These are phyloP conservation scores for Immersiporthe knoxdaviesiana DNA, from an alignment of 2,329 filamentous ascomycete species.

Conservation along the genomic window DNA sequence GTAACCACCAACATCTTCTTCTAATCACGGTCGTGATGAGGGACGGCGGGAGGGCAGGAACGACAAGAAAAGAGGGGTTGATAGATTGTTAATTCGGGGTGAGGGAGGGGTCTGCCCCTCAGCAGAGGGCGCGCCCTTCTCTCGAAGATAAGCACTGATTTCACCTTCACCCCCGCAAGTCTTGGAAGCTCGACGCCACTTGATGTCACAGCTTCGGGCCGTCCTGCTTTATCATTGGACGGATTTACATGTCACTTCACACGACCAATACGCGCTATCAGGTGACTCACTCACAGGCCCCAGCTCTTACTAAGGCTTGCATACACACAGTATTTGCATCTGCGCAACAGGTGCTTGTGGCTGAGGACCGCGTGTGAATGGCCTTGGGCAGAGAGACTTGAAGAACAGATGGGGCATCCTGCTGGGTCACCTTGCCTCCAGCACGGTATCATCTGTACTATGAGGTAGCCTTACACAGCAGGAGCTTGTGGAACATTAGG, in stretches of 20 bases:
- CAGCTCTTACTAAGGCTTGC: not conserved
- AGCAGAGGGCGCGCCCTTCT: not conserved
- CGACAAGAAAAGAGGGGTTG: not conserved
- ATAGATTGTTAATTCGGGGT: not conserved
- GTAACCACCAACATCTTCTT: too few species aligned
- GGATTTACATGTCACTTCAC: not conserved
- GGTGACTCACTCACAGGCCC: slow-evolving; percentile 10
- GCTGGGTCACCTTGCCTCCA: not conserved
- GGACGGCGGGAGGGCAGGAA: not conserved
- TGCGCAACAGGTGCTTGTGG: not conserved
- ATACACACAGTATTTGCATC: not conserved
- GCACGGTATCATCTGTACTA: not conserved
- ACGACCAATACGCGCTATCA: slow-evolving; percentile 21
- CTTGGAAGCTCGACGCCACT: slow-evolving; percentile 3
- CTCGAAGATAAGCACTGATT: not conserved
- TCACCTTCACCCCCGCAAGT: not conserved
- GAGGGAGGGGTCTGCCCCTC: not conserved
- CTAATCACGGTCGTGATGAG: not conserved
- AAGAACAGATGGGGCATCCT: not conserved
- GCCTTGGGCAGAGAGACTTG: not conserved
- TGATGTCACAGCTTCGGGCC: not conserved
- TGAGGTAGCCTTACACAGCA: not conserved
- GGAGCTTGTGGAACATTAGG: not conserved
- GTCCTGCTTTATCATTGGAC: not conserved
- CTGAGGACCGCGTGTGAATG: not conserved